Conservation (phyloP, 2,329 filamentous ascomycete species). For the Monosporascus sp. region DNA sequence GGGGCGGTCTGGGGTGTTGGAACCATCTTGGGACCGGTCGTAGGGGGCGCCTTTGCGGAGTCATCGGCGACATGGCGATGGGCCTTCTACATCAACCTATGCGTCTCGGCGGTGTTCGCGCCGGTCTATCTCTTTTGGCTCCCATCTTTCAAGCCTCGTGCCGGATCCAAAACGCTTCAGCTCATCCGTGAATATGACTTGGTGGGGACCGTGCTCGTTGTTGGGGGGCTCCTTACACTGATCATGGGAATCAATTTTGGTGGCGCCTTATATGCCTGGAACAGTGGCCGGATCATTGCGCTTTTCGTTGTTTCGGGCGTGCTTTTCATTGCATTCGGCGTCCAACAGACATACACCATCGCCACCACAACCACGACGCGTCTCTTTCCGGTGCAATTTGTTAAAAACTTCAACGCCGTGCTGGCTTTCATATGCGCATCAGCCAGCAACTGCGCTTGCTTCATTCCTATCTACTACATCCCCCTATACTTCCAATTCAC, state of each 20-base stretch:
- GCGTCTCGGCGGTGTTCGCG: slow-evolving; percentile 33
- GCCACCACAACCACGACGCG: slow-evolving; percentile 30
- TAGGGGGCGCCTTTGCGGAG: slow-evolving; percentile 41
- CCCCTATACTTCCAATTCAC: slow-evolving; percentile 48
- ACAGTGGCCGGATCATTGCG: slow-evolving; percentile 35
- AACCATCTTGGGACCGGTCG: slow-evolving; percentile 38
- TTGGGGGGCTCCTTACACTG: slow-evolving; percentile 33
- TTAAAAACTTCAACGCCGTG: slow-evolving; percentile 35
- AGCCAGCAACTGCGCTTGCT: slow-evolving; percentile 14
- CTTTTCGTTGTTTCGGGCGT: slow-evolving; percentile 39
- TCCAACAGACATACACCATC: slow-evolving; percentile 39
- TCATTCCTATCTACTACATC: slow-evolving; percentile 40
- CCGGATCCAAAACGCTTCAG: slow-evolving; percentile 12
- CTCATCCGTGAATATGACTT: slow-evolving; percentile 32
- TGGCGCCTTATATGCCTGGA: slow-evolving; percentile 43
- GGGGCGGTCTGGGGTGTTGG: slow-evolving; percentile 36
- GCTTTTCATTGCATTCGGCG: slow-evolving; percentile 34
- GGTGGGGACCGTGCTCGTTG: slow-evolving; percentile 36
- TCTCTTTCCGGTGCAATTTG: slow-evolving; percentile 44
- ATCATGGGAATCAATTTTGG: slow-evolving; percentile 47
- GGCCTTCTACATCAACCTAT: slow-evolving; percentile 51
- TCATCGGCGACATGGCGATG: slow-evolving; percentile 37
- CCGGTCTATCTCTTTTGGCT: slow-evolving; percentile 28
- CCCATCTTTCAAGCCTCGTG: slow-evolving; percentile 13
- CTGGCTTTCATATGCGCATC: slow-evolving; percentile 29